Evolutionary conservation across 2,329 filamentous ascomycete genomes (phyloP).

Genomic region (Pleurostoma richardsiae): DNA sequence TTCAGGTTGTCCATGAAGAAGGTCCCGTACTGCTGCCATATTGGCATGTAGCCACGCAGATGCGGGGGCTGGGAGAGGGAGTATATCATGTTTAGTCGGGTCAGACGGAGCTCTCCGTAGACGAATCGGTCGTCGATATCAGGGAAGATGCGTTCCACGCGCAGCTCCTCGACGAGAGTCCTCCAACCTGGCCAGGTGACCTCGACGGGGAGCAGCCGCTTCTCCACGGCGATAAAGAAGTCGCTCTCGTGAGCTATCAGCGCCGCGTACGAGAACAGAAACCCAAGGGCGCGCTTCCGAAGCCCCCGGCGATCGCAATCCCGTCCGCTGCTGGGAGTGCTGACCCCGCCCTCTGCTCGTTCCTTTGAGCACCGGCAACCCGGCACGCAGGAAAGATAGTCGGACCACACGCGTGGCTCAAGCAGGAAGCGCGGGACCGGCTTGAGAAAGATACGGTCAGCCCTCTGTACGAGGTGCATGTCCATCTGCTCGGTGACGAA

Average conservation of each 20-base stretch:
- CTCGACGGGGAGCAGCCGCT: constrained; percentile 24
- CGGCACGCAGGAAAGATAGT: constrained; percentile 9
- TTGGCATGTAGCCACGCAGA: constrained; percentile 13
- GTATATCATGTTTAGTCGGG: constrained; percentile 22
- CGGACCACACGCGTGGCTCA: constrained; percentile 18
- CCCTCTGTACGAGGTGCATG: constrained; percentile 35
- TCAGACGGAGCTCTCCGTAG: constrained; percentile 31
- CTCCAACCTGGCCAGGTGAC: constrained; percentile 34
- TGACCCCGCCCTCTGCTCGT: background rate
- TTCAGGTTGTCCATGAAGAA: constrained; percentile 38
- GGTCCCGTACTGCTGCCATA: constrained; percentile 25
- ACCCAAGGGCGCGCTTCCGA: constrained; percentile 25
- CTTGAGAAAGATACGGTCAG: constrained; percentile 25
- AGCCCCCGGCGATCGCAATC: constrained; percentile 1
- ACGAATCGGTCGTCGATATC: constrained; percentile 23
- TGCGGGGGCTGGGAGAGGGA: constrained; percentile 3
- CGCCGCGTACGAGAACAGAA: constrained; percentile 30
- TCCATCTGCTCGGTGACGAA: constrained; percentile 31
- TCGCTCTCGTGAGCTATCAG: constrained; percentile 31
- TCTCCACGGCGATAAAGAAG: constrained; percentile 27
- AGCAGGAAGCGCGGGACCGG: constrained; percentile 28
- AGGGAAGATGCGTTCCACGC: constrained; percentile 17
- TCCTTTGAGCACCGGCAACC: background rate
- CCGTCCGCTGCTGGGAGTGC: background rate
- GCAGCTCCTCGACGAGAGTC: constrained; percentile 15